Base-by-base conservation (phyloP, 352 stramenopile genomes). In the Globisporangium carolinianum region DNA sequence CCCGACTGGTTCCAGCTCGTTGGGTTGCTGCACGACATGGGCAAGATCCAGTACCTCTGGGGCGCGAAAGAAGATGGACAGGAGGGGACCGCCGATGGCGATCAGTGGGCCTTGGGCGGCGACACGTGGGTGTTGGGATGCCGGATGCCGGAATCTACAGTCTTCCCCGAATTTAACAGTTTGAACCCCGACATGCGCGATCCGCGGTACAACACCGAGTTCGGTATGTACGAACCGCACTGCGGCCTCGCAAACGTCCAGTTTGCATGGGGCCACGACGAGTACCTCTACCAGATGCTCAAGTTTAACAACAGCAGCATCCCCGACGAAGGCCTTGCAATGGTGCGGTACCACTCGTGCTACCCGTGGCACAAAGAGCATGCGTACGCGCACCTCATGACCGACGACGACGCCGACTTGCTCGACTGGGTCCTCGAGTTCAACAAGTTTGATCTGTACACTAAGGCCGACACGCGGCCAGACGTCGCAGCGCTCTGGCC, bases 251-350 rank as follows among this genome's bases (percentile, higher is more conserved):
- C 89, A 57, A 91, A 96, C 61, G 70, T 97, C 53, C 83, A 81
- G 57, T 97, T 96, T 63, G 87, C 89, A 2, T 97, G 89, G 78
- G 91, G 91, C 52, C 91, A 98, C 62, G 91, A 92, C 67, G 92
- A 98, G 73, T 98, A 97, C 68, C 77, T 98, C 69, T 98, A 96
- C 69, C 77, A 91, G 60, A 97, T 98, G 88, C 80, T 97, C 51
- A 79, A 89, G 58, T 88, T 88, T 57, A 97, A 98, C 72, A 64
- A 91, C 54, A 81, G 67, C 6, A 83, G 76, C 3, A 91, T 97
- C 59, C 92, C 89, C 1, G 73, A 87, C 12, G 88, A 96, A 65
- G 92, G 83, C 1, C 79, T 98, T 24, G 87, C 89, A 32, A 98
- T 98, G 87, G 89, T 98, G 61, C 84, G 92, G 14, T 98, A 95